phyloP scores from a whole-genome alignment of 2,329 filamentous ascomycete species.

The Hypoxylon sp. region DNA sequence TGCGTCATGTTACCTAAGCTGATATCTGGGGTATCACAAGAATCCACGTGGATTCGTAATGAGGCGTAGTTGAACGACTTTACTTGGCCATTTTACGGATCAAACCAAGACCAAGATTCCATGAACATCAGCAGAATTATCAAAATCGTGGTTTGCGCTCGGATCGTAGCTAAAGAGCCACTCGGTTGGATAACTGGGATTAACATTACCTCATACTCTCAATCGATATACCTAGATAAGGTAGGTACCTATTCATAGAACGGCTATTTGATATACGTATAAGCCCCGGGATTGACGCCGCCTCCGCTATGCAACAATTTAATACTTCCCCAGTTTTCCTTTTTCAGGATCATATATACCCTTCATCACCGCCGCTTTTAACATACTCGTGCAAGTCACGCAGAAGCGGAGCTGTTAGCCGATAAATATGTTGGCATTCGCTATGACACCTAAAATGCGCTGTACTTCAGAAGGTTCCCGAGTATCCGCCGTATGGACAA shows the following conservation, averaged over 20 bases:
- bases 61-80: slow-evolving; percentile 10
- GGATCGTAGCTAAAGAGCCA: not conserved
- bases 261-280: not conserved
- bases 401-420: not conserved
- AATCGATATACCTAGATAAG: too few species aligned
- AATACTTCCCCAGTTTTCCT: slow-evolving; percentile 2
- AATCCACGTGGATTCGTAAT: slow-evolving; percentile 21
- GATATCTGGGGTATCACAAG: slow-evolving; percentile 29
- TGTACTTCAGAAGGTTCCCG: not conserved
- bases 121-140: not conserved
- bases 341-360: not conserved
- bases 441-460: too few species aligned
- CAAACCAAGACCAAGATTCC: not conserved
- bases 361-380: not conserved
- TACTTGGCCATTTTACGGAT: slow-evolving; percentile 19
- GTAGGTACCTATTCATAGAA: slow-evolving; percentile 21
- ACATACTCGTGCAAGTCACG: not conserved
- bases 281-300: not conserved
- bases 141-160: not conserved
- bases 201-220: slow-evolving; percentile 4
- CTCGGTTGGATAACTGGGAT: slow-evolving; percentile 7
- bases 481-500: not conserved
- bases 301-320: slow-evolving; percentile 6
- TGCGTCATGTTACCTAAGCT: slow-evolving; percentile 30
- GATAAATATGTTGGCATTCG: not conserved